These are phyloP conservation scores for Metschnikowia kofuensis DNA, from an alignment of 805 yeast species.

Conservation along the genomic window DNA sequence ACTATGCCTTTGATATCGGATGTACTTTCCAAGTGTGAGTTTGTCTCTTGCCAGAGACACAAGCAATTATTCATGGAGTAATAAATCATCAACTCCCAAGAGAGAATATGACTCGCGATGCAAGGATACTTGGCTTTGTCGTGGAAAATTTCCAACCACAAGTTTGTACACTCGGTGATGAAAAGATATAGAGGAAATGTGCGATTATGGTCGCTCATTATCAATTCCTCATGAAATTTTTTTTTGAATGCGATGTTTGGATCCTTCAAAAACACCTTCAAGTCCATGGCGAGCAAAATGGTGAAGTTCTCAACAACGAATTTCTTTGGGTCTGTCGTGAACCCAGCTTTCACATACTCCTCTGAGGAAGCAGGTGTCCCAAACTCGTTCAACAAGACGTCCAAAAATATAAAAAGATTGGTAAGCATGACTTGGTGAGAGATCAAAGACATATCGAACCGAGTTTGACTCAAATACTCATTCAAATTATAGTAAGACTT, in stretches of 20 bases:
- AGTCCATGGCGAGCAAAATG: conserved; percentile 50
- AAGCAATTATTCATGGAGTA: conserved; percentile 55
- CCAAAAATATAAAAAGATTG: conserved; percentile 38
- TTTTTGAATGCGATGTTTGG: conserved; percentile 61
- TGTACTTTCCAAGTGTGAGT: conserved; percentile 40
- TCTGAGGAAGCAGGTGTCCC: conserved; percentile 42
- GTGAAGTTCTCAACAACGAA: conserved; percentile 45
- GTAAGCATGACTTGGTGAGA: conserved; percentile 41
- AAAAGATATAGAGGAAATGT: conserved; percentile 50
- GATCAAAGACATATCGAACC: conserved; percentile 36
- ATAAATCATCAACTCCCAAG: conserved; percentile 55
- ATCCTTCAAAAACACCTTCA: conserved; percentile 52
- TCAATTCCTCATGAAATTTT: conserved; percentile 58
- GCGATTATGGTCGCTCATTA: conserved; percentile 52
- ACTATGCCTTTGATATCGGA: conserved; percentile 53
- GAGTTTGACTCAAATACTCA: conserved; percentile 31
- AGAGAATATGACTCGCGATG: conserved; percentile 39
- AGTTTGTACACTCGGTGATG: conserved; percentile 31
- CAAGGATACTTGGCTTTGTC: conserved; percentile 31
- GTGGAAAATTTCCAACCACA: conserved; percentile 37
- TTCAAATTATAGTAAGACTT: conserved; percentile 34
- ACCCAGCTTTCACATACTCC: conserved; percentile 47
- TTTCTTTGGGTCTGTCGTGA: conserved; percentile 41
- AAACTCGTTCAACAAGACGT: conserved; percentile 39
- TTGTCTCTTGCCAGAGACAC: conserved; percentile 63